A percentile compares a stretch with the other conserved stretches of the same genome.
Conservation (phyloP, 129 eudicot species). For the Lactuca saligna region DNA sequence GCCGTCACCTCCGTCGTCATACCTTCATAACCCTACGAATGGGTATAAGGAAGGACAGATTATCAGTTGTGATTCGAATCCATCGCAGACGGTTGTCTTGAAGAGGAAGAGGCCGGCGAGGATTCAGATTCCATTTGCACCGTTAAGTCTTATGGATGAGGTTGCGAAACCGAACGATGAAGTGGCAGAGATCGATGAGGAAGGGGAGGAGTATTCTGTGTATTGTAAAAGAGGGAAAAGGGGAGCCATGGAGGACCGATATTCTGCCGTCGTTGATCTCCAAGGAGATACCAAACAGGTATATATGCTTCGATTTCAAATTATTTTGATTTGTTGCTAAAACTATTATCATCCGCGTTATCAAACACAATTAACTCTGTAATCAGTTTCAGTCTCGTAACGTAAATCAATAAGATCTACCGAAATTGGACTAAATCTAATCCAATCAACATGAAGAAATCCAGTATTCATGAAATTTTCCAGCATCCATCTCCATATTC, state of each 20-base stretch:
- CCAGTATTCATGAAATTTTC: neutral
- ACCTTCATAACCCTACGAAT: constrained; percentile 22
- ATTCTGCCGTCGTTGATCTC: constrained; percentile 45
- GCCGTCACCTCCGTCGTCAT: constrained; percentile 32
- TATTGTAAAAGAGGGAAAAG: constrained; percentile 75
- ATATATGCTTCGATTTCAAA: neutral
- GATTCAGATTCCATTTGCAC: constrained; percentile 57
- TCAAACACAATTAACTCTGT: neutral
- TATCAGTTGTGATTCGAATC: constrained; percentile 25
- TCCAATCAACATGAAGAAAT: neutral
- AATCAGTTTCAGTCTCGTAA: neutral
- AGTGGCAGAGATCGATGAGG: constrained; percentile 59
- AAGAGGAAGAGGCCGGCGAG: constrained; percentile 79
- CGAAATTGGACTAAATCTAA: constrained; percentile 1
- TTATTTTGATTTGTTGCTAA: neutral
- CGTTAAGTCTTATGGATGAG: constrained; percentile 29
- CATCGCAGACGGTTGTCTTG: constrained; percentile 29
- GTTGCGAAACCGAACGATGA: constrained; percentile 33
- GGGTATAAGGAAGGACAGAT: constrained; percentile 22
- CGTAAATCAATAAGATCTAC: neutral
- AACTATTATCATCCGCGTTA: neutral
- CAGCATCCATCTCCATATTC: neutral
- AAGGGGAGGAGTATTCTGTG: constrained; percentile 61
- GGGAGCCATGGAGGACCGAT: constrained; percentile 73
- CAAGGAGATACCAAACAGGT: constrained; percentile 84